Evolutionary conservation across 2,329 filamentous ascomycete species (phyloP).

Genomic region (Triangularia setosa): DNA sequence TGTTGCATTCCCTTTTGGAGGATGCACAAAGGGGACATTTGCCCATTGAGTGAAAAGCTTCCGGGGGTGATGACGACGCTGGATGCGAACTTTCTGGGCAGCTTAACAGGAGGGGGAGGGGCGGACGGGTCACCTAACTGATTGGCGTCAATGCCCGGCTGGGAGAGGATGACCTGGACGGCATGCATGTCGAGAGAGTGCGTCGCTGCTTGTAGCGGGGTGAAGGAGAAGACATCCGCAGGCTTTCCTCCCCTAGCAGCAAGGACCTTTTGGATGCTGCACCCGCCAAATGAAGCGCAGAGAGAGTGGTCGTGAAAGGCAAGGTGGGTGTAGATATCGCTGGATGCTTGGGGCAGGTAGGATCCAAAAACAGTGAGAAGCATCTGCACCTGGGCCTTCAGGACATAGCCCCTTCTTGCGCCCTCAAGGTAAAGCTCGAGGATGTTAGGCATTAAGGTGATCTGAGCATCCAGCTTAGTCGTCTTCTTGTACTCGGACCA

Average conservation of each 20-base stretch:
- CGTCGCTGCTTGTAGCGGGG: neutral
- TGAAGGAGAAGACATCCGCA: neutral
- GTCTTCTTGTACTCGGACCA: neutral
- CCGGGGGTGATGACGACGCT: neutral
- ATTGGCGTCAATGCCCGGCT: neutral
- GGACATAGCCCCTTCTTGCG: neutral
- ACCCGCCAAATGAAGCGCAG: neutral
- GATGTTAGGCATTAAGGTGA: neutral
- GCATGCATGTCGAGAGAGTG: neutral
- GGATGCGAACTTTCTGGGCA: neutral
- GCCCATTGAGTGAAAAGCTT: neutral
- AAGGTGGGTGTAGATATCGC: neutral
- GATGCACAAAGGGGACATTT: neutral
- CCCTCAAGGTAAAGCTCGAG: constrained; percentile 4
- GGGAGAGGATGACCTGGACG: neutral
- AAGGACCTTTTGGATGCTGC: neutral
- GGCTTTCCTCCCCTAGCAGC: neutral
- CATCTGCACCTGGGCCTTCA: neutral
- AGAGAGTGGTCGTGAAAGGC: neutral
- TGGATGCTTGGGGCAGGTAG: neutral
- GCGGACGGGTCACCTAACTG: neutral
- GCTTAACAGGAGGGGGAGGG: neutral
- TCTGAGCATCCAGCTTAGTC: neutral
- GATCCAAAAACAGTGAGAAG: neutral
- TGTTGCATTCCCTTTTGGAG: neutral